Conservation (phyloP, 345 rosid species). For the Euphorbia peplus region DNA sequence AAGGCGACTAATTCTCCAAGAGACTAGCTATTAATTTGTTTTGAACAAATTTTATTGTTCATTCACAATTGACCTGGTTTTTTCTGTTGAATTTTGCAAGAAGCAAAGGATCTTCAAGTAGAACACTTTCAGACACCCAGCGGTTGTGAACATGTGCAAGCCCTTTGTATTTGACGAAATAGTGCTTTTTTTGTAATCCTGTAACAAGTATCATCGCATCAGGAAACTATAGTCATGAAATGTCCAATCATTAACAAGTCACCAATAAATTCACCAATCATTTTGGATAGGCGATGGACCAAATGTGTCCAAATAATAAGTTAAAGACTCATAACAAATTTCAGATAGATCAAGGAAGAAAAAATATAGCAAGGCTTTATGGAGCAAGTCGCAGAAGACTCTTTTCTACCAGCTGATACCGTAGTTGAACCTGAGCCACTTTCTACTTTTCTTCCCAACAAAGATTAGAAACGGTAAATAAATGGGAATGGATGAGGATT, state of each 20-base stretch:
- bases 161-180: conserved; percentile 52
- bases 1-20: conserved; percentile 1
- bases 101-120: conserved; percentile 40
- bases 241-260: neutral
- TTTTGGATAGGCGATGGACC: too few species aligned
- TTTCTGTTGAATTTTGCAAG: conserved; percentile 37
- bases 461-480: neutral
- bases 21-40: neutral
- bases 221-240: neutral
- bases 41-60: neutral
- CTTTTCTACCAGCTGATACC: too few species aligned
- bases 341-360: too few species aligned
- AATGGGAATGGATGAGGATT: too few species aligned
- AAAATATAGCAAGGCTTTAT: too few species aligned
- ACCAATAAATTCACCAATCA: neutral
- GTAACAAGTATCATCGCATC: conserved; percentile 13
- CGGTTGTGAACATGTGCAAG: conserved; percentile 59
- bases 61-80: conserved; percentile 32
- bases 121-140: conserved; percentile 45
- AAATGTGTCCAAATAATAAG: too few species aligned
- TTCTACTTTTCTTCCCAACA: too few species aligned
- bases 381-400: too few species aligned
- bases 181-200: conserved; percentile 37
- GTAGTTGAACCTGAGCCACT: too few species aligned
- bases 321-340: too few species aligned